Percentiles rank a stretch among this genome's conserved stretches.
These are phyloP conservation scores for Noccaea bulbosa DNA, from an alignment of 345 rosid species.

Conservation along the genomic window DNA sequence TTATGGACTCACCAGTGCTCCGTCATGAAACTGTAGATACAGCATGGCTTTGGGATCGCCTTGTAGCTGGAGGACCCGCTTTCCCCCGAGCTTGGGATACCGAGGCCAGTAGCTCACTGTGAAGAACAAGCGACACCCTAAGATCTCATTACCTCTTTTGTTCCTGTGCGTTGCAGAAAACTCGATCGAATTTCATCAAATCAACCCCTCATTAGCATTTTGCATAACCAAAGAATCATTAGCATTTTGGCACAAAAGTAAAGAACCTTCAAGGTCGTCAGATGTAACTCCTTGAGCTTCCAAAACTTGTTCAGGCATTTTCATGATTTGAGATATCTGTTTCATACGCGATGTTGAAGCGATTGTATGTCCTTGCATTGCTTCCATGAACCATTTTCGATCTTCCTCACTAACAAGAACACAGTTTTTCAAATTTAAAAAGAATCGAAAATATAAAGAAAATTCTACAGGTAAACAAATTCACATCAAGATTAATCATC, in stretches of 20 bases:
- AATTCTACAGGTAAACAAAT: not conserved
- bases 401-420: constrained; percentile 70
- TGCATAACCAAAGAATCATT: constrained; percentile 3
- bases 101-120: too few relatives aligned
- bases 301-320: constrained; percentile 65
- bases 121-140: too few relatives aligned
- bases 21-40: too few relatives aligned
- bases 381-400: constrained; percentile 91
- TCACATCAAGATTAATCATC: not conserved
- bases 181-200: too few relatives aligned
- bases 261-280: constrained; percentile 72
- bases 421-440: not conserved
- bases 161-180: too few relatives aligned
- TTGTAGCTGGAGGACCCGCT: too few relatives aligned
- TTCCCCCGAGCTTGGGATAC: too few relatives aligned
- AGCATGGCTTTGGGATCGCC: too few relatives aligned
- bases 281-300: constrained; percentile 78
- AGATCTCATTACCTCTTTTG: too few relatives aligned
- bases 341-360: constrained; percentile 87
- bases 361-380: constrained; percentile 78
- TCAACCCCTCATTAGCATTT: not conserved
- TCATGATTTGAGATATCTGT: constrained; percentile 82
- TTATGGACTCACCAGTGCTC: too few relatives aligned
- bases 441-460: not conserved
- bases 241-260: not conserved